phyloP scores from a whole-genome alignment of 345 rosid species.

The Draba incana region DNA sequence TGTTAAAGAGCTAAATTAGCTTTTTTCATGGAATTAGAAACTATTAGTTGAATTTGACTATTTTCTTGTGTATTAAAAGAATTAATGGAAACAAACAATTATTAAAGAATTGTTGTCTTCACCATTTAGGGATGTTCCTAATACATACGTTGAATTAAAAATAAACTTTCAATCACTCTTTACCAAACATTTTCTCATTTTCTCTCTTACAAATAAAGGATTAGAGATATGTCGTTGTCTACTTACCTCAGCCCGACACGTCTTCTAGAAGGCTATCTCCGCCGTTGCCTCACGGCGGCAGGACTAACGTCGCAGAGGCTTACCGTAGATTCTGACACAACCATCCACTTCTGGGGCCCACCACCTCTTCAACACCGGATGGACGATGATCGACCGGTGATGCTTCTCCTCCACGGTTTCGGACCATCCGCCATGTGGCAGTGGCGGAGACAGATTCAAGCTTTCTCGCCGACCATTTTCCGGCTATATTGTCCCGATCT shows the following conservation, averaged over 20 bases:
- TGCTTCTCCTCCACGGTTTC: constrained; percentile 86
- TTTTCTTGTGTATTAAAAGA: too few species aligned
- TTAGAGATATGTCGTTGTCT: constrained; percentile 38
- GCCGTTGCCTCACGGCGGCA: constrained; percentile 63
- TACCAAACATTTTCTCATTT: not conserved
- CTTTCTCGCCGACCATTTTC: constrained; percentile 53
- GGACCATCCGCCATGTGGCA: constrained; percentile 82
- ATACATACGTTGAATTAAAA: constrained; percentile 2
- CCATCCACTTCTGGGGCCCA: constrained; percentile 80
- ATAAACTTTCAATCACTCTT: not conserved
- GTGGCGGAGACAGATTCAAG: constrained; percentile 80
- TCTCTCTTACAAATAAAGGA: constrained; percentile 36
- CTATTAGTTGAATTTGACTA: too few species aligned
- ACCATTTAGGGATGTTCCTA: not conserved
- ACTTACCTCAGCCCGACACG: constrained; percentile 65
- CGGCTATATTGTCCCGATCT: constrained; percentile 77
- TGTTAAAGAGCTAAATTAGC: too few species aligned
- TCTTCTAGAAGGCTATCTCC: constrained; percentile 65
- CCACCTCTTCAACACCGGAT: not conserved
- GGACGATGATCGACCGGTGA: constrained; percentile 43
- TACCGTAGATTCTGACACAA: constrained; percentile 55
- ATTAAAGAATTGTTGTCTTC: not conserved
- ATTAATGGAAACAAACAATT: not conserved
- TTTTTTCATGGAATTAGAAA: too few species aligned
- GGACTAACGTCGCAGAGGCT: constrained; percentile 60